Evolutionary conservation across 192 early-diverging fungal species (phyloP).

Genomic region (Coemansia sp.): DNA sequence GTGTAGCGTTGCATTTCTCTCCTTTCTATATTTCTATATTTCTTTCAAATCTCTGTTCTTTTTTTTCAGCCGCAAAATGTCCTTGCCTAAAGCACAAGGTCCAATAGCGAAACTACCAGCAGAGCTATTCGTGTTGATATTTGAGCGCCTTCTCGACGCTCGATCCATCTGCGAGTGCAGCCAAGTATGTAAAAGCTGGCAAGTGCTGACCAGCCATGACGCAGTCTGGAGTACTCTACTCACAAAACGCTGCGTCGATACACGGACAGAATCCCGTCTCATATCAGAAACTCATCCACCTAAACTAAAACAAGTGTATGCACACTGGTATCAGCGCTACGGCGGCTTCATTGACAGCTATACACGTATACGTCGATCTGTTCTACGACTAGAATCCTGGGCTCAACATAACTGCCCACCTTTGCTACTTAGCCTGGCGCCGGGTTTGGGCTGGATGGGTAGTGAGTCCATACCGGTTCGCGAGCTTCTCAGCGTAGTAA

Average conservation of each 20-base stretch:
- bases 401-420: slow-evolving; percentile 16
- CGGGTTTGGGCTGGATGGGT: slow-evolving; percentile 47
- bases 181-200: slow-evolving; percentile 37
- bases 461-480: slow-evolving; percentile 35
- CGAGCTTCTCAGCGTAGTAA: slow-evolving; percentile 44
- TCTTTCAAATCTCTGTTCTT: neutral
- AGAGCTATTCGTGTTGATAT: slow-evolving; percentile 32
- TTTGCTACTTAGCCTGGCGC: slow-evolving; percentile 33
- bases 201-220: slow-evolving; percentile 23
- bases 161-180: slow-evolving; percentile 40
- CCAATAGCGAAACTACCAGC: slow-evolving; percentile 17
- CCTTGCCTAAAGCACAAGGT: neutral
- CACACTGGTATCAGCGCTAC: slow-evolving; percentile 32
- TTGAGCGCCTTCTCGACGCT: slow-evolving; percentile 22
- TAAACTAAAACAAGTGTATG: slow-evolving; percentile 23
- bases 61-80: neutral
- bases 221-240: slow-evolving; percentile 34
- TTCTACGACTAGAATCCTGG: slow-evolving; percentile 35
- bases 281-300: neutral
- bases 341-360: slow-evolving; percentile 43
- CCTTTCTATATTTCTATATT: neutral
- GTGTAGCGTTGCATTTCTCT: too few relatives aligned
- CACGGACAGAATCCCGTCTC: neutral
- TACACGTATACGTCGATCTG: slow-evolving; percentile 38
- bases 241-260: slow-evolving; percentile 9